phyloP scores from a whole-genome alignment of 2,329 filamentous ascomycete species.

The Hypoxylon sp. region DNA sequence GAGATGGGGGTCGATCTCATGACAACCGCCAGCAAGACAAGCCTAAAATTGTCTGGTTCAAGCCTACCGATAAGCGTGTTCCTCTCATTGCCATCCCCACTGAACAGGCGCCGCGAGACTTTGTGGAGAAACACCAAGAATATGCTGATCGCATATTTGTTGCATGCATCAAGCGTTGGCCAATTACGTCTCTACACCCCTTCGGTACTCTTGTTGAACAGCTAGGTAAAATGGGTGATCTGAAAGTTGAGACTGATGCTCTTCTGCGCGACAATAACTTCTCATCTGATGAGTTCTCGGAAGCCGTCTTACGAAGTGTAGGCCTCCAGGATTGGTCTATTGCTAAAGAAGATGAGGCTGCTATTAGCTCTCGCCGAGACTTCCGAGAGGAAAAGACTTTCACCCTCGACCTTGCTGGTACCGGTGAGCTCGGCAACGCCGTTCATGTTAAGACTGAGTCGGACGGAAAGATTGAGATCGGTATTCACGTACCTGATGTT shows the following conservation, averaged over 20 bases:
- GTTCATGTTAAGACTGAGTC: conserved; percentile 89
- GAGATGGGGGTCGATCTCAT: conserved; percentile 84
- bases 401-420: conserved; percentile 91
- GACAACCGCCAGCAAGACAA: conserved; percentile 92
- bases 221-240: conserved; percentile 95
- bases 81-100: conserved; percentile 98
- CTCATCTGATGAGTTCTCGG: conserved; percentile 95
- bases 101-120: conserved; percentile 96
- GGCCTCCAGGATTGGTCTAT: conserved; percentile 93
- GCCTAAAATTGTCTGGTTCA: conserved; percentile 99
- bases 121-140: conserved; percentile 98
- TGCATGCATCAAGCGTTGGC: conserved; percentile 99
- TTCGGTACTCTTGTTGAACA: conserved; percentile 98
- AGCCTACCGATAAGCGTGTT: conserved; percentile 98
- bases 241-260: conserved; percentile 98
- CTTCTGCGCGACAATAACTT: conserved; percentile 99
- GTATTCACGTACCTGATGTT: conserved; percentile 94
- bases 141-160: conserved; percentile 99
- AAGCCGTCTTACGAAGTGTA: conserved; percentile 93
- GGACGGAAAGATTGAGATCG: conserved; percentile 92
- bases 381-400: conserved; percentile 91
- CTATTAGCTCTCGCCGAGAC: conserved; percentile 83
- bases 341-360: conserved; percentile 83
- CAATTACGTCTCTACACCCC: conserved; percentile 98
- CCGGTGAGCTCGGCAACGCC: conserved; percentile 90